Base-by-base conservation (phyloP, 2,329 filamentous ascomycete species). In the Microdochium trichocladiopsis region DNA sequence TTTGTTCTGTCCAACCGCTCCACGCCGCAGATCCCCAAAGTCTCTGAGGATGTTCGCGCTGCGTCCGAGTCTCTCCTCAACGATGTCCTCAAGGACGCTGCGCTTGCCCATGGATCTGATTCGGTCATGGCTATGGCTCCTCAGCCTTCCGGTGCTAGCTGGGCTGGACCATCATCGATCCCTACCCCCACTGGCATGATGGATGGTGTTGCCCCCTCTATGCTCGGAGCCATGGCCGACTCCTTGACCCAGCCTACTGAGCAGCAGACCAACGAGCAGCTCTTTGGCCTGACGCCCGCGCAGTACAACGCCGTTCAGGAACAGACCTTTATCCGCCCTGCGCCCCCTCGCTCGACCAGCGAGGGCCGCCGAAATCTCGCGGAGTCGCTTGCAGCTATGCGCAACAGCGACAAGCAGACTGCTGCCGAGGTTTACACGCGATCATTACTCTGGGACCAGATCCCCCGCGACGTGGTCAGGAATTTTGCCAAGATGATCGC, bases 401-500 rank as follows among this genome's bases (percentile, higher is more conserved):
- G 90, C 60, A 82, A 79, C 61, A 77, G 78, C 62, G 81, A 78
- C 63, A 90, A 90, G 70, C 82, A 87, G 60, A 81, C 82, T 50
- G 87, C 86, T 48, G 88, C 92, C 53, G 91, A 96, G 63, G 89
- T 96, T 43, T 96, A 96, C 73, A 95, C 92, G 31, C 83, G 93
- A 53, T 95, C 90, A 56, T 79, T 97, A 56, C 83, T 97, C 53
- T 96, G 90, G 90, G 91, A 96, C 64, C 89, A 92, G 70, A 92
- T 97, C 61, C 92, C 94, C 14, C 81, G 84, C 61, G 91, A 97
- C 58, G 91, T 97, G 49, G 90, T 99, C 51, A 84, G 86, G 61
- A 90, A 93, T 67, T 97, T 97, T 75, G 89, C 88, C 63, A 88
- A 90, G 70, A 91, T 95, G 81, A 88, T 96, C 61, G 83, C 87